These are phyloP conservation scores for Monosporascus sp. DNA, from an alignment of 2,329 filamentous ascomycete species.

Conservation along the genomic window DNA sequence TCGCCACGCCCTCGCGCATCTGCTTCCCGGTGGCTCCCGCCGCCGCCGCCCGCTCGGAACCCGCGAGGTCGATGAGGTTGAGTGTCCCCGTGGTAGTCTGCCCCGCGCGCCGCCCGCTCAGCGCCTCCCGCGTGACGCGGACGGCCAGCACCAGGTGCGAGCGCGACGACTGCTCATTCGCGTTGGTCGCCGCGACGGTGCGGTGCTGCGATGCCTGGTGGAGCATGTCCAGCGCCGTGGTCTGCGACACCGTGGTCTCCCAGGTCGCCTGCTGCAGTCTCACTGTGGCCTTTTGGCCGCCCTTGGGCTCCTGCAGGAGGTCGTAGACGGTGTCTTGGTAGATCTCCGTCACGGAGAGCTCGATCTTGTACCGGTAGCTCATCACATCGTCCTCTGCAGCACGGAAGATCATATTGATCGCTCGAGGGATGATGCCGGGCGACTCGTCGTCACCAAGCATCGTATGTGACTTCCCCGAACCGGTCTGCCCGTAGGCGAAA, in stretches of 20 bases:
- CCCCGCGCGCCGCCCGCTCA: constrained; percentile 57
- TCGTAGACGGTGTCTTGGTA: constrained; percentile 96
- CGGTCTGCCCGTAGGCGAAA: constrained; percentile 95
- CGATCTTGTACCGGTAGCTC: constrained; percentile 62
- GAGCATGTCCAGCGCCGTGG: constrained; percentile 71
- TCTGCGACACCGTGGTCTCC: constrained; percentile 61
- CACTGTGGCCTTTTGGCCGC: constrained; percentile 81
- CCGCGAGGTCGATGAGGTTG: constrained; percentile 93
- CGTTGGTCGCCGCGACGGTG: constrained; percentile 84
- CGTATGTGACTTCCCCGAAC: constrained; percentile 90
- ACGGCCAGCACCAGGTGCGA: constrained; percentile 87
- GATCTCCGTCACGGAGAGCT: constrained; percentile 91
- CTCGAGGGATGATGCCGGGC: constrained; percentile 84
- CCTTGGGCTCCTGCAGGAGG: constrained; percentile 52
- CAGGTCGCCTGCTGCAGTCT: constrained; percentile 56
- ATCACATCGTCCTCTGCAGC: constrained; percentile 70
- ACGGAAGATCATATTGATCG: constrained; percentile 83
- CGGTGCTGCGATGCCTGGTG: constrained; percentile 73
- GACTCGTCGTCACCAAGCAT: constrained; percentile 51
- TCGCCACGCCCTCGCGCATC: constrained; percentile 88
- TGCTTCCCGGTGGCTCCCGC: constrained; percentile 78
- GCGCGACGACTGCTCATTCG: constrained; percentile 85
- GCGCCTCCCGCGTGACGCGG: constrained; percentile 10
- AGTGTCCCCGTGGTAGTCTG: constrained; percentile 84
- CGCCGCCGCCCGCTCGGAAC: constrained; percentile 78